Evolutionary conservation across 1,139 yeast species (phyloP).

Genomic region (Debaryomyces coudertii): DNA sequence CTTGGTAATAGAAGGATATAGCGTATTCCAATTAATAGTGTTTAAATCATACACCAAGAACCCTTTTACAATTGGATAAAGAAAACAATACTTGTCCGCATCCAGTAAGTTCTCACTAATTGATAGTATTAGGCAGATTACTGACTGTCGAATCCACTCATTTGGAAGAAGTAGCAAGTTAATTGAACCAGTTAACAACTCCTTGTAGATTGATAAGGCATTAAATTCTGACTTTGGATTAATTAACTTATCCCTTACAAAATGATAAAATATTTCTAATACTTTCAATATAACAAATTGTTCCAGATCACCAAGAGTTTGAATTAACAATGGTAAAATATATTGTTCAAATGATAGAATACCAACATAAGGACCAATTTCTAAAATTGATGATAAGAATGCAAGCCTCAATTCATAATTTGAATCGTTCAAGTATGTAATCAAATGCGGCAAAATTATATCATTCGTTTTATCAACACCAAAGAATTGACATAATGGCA

Average conservation of each 20-base stretch:
- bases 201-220: constrained; percentile 44
- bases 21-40: constrained; percentile 62
- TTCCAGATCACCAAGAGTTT: constrained; percentile 80
- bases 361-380: constrained; percentile 80
- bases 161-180: constrained; percentile 75
- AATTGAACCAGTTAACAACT: constrained; percentile 34
- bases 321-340: constrained; percentile 79
- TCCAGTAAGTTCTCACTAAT: constrained; percentile 64
- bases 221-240: constrained; percentile 45
- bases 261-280: constrained; percentile 57
- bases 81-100: constrained; percentile 81
- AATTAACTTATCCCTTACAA: constrained; percentile 36
- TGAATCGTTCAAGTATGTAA: constrained; percentile 85
- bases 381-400: constrained; percentile 75
- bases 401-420: constrained; percentile 68
- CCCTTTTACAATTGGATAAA: constrained; percentile 80
- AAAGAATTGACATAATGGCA: constrained; percentile 78
- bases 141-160: constrained; percentile 78
- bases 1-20: constrained; percentile 64
- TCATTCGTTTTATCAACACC: constrained; percentile 90
- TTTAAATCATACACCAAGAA: constrained; percentile 77
- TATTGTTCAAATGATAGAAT: constrained; percentile 83
- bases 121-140: constrained; percentile 61
- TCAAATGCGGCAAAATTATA: constrained; percentile 82
- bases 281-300: constrained; percentile 83